A percentile compares a stretch with the other conserved stretches of the same genome.
Evolutionary conservation across 208 protist genomes (phyloP).

Genomic region (Tetramitus jugosus): DNA sequence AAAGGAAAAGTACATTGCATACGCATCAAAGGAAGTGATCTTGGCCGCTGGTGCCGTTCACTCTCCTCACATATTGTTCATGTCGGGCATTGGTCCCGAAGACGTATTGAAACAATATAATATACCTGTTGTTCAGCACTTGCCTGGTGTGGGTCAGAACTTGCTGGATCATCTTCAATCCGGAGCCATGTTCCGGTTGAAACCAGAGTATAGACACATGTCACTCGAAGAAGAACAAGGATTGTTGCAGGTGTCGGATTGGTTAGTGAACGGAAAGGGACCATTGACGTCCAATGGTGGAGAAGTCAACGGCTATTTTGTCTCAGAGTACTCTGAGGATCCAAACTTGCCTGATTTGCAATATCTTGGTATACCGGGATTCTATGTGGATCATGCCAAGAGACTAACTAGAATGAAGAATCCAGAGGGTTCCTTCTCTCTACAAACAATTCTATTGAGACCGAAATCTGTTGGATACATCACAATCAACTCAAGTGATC

Average conservation of each 20-base stretch:
- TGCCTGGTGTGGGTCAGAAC: conserved; percentile 3
- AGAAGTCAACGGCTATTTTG: not conserved
- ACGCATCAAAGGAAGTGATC: conserved; percentile 2
- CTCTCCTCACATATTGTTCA: not conserved
- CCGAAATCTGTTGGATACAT: not conserved
- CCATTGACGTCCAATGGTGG: not conserved
- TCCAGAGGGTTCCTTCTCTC: not conserved
- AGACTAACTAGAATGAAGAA: not conserved
- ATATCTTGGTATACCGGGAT: not conserved
- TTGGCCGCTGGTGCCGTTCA: conserved; percentile 3
- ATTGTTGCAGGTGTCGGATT: not conserved
- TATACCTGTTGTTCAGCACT: not conserved
- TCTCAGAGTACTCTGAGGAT: too few species aligned
- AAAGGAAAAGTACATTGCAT: not conserved
- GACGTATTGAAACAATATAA: not conserved
- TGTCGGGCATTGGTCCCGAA: not conserved
- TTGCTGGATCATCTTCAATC: not conserved
- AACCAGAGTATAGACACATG: not conserved
- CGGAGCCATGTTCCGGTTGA: not conserved
- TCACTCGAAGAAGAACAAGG: not conserved
- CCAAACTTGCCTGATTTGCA: not conserved
- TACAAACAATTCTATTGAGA: not conserved
- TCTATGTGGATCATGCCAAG: not conserved
- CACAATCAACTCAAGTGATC: not conserved
- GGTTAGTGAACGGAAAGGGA: not conserved